These are phyloP conservation scores for Chaetomiaceae sp. DNA, from an alignment of 2,329 filamentous ascomycete species.

Conservation along the genomic window DNA sequence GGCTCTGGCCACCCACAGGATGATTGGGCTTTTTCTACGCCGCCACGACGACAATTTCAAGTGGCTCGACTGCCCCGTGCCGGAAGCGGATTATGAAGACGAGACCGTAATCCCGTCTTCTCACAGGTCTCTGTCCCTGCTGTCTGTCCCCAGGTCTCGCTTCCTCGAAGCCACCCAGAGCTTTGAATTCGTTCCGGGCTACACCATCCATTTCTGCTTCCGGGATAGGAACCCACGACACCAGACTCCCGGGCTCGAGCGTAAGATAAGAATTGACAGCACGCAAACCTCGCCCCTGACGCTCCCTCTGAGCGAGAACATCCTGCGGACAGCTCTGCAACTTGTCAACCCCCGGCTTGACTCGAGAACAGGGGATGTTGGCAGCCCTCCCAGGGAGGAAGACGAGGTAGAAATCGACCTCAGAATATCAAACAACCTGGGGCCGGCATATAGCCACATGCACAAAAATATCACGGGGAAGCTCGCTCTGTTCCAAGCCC, in stretches of 20 bases:
- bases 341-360: constrained; percentile 39
- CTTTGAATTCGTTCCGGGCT: constrained; percentile 47
- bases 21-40: constrained; percentile 46
- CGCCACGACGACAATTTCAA: constrained; percentile 46
- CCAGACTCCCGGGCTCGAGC: constrained; percentile 34
- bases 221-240: constrained; percentile 37
- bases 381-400: constrained; percentile 39
- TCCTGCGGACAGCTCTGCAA: constrained; percentile 43
- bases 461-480: constrained; percentile 40
- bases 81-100: constrained; percentile 34
- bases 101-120: constrained; percentile 39
- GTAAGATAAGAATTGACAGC: constrained; percentile 41
- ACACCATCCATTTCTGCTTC: constrained; percentile 43
- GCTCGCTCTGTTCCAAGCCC: constrained; percentile 42
- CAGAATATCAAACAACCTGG: constrained; percentile 46
- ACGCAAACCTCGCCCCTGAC: constrained; percentile 45
- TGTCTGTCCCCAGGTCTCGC: constrained; percentile 42
- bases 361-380: constrained; percentile 27
- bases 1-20: constrained; percentile 44
- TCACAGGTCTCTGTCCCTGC: constrained; percentile 41
- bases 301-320: constrained; percentile 40
- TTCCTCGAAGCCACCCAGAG: constrained; percentile 42
- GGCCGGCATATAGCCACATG: constrained; percentile 43
- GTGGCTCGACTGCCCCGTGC: constrained; percentile 42
- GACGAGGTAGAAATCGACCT: constrained; percentile 44